Evolutionary conservation across 495 filamentous ascomycete genomes (phyloP).

Genomic region (Aspergillus conjunctus): DNA sequence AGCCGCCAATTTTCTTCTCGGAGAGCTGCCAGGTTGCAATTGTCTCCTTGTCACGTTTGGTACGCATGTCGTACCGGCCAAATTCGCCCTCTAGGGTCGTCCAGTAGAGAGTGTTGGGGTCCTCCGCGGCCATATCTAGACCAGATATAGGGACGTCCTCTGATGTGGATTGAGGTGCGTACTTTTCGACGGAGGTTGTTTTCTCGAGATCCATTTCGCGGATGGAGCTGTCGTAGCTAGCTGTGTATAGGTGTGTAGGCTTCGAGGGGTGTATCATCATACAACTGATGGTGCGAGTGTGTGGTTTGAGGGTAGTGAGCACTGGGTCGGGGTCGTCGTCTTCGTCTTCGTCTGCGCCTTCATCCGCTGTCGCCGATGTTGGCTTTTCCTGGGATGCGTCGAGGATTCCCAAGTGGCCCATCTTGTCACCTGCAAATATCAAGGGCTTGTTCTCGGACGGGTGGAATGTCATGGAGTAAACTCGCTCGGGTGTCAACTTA

Average conservation of each 20-base stretch:
- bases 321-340: constrained; percentile 68
- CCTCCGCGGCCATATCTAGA: constrained; percentile 70
- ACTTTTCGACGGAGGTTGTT: constrained; percentile 75
- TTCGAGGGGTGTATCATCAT: constrained; percentile 77
- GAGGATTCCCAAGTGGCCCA: constrained; percentile 91
- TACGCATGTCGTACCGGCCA: constrained; percentile 75
- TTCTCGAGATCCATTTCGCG: constrained; percentile 83
- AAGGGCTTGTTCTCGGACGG: constrained; percentile 81
- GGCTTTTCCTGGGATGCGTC: constrained; percentile 76
- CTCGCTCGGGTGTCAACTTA: constrained; percentile 87
- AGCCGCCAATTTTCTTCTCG: constrained; percentile 96
- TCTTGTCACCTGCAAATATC: constrained; percentile 94
- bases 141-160: constrained; percentile 79
- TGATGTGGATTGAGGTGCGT: constrained; percentile 66
- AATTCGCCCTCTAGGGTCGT: constrained; percentile 80
- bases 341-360: constrained; percentile 64
- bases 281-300: constrained; percentile 83
- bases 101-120: constrained; percentile 80
- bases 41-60: constrained; percentile 48
- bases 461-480: constrained; percentile 88
- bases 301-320: constrained; percentile 84
- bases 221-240: constrained; percentile 94
- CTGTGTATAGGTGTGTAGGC: constrained; percentile 69
- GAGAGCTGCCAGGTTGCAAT: constrained; percentile 72
- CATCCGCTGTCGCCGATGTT: constrained; percentile 27